phyloP scores from a whole-genome alignment of 2,329 filamentous ascomycete genomes.

The Neofusicoccum cordaticola region DNA sequence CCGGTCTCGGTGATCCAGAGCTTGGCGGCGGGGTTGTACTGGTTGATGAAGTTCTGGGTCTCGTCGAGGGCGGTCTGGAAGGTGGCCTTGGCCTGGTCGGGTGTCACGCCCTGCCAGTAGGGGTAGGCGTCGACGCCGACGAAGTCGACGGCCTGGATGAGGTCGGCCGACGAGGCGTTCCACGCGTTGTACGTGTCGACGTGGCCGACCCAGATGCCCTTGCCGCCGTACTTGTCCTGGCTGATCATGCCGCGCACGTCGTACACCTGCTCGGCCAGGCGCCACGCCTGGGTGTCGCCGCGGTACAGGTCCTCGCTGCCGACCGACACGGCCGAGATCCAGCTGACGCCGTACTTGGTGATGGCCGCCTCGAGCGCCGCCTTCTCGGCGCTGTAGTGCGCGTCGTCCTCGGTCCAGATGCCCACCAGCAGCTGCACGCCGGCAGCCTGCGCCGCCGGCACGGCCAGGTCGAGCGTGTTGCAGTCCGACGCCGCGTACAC shows the following conservation, averaged over 20 bases:
- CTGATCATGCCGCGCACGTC: slow-evolving; percentile 27
- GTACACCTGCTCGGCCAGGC: slow-evolving; percentile 27
- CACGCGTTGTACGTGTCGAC: slow-evolving; percentile 39
- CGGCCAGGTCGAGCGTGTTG: slow-evolving; percentile 24
- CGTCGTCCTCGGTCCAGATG: slow-evolving; percentile 32
- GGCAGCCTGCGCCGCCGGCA: slow-evolving; percentile 34
- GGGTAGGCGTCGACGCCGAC: slow-evolving; percentile 37
- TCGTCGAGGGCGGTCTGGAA: slow-evolving; percentile 29
- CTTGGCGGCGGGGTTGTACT: slow-evolving; percentile 25
- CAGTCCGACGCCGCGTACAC: slow-evolving; percentile 30
- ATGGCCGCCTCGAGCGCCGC: slow-evolving; percentile 32
- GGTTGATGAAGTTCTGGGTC: slow-evolving; percentile 30
- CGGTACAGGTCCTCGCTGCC: slow-evolving; percentile 62
- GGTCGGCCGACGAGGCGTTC: slow-evolving; percentile 34
- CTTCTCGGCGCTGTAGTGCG: slow-evolving; percentile 34
- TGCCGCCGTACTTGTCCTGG: slow-evolving; percentile 19
- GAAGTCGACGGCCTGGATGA: slow-evolving; percentile 37
- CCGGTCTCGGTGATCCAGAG: slow-evolving; percentile 38
- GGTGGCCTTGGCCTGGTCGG: slow-evolving; percentile 32
- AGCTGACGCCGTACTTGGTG: slow-evolving; percentile 32
- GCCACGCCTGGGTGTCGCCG: slow-evolving; percentile 18
- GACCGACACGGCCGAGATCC: slow-evolving; percentile 36
- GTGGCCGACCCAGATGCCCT: slow-evolving; percentile 29
- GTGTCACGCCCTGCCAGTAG: slow-evolving; percentile 35
- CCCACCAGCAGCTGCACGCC: slow-evolving; percentile 37